These are phyloP conservation scores for Neurospora pannonica DNA, from an alignment of 495 filamentous ascomycete genomes.

Conservation along the genomic window DNA sequence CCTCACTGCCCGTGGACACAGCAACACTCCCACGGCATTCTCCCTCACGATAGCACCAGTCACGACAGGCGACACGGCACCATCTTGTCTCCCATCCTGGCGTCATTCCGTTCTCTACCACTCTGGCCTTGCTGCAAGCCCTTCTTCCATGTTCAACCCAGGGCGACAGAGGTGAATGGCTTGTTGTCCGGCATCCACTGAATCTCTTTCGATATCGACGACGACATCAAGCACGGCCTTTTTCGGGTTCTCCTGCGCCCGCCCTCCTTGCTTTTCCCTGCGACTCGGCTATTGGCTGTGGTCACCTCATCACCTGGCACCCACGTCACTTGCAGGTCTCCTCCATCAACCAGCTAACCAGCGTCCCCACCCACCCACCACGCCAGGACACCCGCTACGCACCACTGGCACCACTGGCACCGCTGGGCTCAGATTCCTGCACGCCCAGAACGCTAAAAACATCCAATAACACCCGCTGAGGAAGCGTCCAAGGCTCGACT, in stretches of 20 bases:
- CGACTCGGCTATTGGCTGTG: conserved; percentile 12
- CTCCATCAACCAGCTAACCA: neutral
- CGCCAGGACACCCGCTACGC: neutral
- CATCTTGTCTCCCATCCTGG: neutral
- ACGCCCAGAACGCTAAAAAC: neutral
- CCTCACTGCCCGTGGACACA: neutral
- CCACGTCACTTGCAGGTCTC: conserved; percentile 9
- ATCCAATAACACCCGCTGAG: neutral
- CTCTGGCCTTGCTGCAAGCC: neutral
- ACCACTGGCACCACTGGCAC: neutral
- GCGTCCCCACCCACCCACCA: neutral
- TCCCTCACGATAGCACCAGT: neutral
- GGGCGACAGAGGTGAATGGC: neutral
- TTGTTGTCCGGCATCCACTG: neutral
- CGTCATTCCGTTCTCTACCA: neutral
- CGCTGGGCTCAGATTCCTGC: neutral
- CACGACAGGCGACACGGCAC: neutral
- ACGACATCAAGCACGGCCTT: neutral
- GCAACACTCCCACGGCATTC: neutral
- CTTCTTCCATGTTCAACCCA: neutral
- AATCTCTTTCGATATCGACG: neutral
- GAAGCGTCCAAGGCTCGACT: neutral
- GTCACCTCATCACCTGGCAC: conserved; percentile 8
- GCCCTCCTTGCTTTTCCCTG: conserved; percentile 7
- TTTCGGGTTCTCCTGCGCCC: neutral